Evolutionary conservation across 768 basidiomycete species (phyloP), one percentile per base, ranked within the genome.

Genomic region (Sarcodon aspratus): DNA sequence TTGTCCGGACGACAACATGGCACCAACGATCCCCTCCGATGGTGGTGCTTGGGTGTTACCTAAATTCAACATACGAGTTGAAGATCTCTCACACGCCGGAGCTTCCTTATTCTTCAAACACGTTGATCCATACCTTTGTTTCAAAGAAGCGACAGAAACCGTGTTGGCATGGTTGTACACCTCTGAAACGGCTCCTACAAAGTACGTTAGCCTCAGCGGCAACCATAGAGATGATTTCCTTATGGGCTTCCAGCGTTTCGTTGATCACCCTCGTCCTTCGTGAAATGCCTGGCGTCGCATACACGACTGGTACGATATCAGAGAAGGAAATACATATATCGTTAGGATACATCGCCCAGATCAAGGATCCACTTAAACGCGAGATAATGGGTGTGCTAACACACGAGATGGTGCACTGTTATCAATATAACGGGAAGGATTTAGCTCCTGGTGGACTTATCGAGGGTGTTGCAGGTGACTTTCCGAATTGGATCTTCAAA

Each of bases 351-450:
- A 71, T 89, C 62, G 64, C 64, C 46, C 66, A 69, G 47, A 64
- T 61, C 48, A 65, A 50, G 66, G 70, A 36, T 69, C 76, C 48
- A 58, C 64, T 63, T 18, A 46, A 48, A 31, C 71, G 82, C 44
- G 86, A 90, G 64, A 80, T 88, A 45, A 54, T 66, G 37, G 87
- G 86, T 4, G 84, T 88, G 3, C 67, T 90, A 3, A 66, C 74
- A 34, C 86, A 85, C 59, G 85, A 90, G 63, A 72, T 83, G 58
- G 85, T 86, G 6, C 87, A 90, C 54, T 88, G 82, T 57, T 89
- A 72, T 59, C 87, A 89, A 58, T 75, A 79, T 62, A 72, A 85
- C 55, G 83, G 72, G 1, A 58, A 66, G 18, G 79, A 69, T 21
- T 74, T 72, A 38, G 80, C 75, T 54, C 83, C 84, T 0, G 73